Conservation (phyloP, 768 basidiomycete genomes). For the Macrocybe gigantea region DNA sequence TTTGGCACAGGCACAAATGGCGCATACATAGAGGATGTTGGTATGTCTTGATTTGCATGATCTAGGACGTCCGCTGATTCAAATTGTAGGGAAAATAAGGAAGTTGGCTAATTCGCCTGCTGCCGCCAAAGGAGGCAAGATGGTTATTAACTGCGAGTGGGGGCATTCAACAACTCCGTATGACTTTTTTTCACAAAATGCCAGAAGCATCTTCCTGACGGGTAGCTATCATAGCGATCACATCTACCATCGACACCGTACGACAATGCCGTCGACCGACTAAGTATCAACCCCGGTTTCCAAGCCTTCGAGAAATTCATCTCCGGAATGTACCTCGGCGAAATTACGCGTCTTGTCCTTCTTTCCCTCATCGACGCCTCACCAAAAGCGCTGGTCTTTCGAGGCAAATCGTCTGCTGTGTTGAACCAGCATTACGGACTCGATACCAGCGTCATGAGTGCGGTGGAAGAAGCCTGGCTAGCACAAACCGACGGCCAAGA, state of each 20-base stretch:
- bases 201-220: slow-evolving; percentile 4
- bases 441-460: slow-evolving; percentile 90
- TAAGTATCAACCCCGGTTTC: slow-evolving; percentile 87
- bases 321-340: slow-evolving; percentile 98
- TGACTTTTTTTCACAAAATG: not conserved
- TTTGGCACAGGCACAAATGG: slow-evolving; percentile 99
- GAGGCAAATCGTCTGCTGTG: slow-evolving; percentile 61
- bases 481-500: slow-evolving; percentile 15
- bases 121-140: slow-evolving; percentile 58
- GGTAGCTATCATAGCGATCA: slow-evolving; percentile 47
- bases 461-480: slow-evolving; percentile 73
- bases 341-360: slow-evolving; percentile 83
- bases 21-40: slow-evolving; percentile 86
- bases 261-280: slow-evolving; percentile 89
- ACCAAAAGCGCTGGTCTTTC: slow-evolving; percentile 70
- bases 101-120: slow-evolving; percentile 70
- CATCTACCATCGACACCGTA: slow-evolving; percentile 84
- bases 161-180: slow-evolving; percentile 89
- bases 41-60: slow-evolving; percentile 21
- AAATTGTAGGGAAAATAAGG: slow-evolving; percentile 55
- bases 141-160: slow-evolving; percentile 99
- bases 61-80: not conserved
- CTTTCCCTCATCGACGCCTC: slow-evolving; percentile 75
- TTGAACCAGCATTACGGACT: slow-evolving; percentile 92
- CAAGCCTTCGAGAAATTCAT: slow-evolving; percentile 99